Conservation (phyloP, 306 rosid species). For the Cercis canadensis region DNA sequence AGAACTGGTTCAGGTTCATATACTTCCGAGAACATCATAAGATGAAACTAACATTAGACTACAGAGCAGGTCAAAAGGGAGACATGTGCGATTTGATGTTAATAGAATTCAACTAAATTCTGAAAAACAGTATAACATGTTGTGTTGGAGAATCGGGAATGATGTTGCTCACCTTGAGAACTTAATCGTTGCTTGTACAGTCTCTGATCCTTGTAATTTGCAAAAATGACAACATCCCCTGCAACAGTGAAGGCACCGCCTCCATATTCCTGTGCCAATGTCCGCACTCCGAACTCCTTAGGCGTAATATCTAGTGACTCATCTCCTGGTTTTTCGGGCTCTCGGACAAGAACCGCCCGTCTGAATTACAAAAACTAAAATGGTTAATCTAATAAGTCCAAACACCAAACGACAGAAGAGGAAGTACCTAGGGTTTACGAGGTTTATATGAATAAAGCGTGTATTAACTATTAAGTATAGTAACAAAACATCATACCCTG, state of each 20-base stretch:
- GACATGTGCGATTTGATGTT: slow-evolving; percentile 16
- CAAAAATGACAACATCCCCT: slow-evolving; percentile 69
- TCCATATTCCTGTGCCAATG: slow-evolving; percentile 92
- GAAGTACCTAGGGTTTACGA: background rate
- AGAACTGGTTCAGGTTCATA: slow-evolving; percentile 16
- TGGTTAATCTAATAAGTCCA: slow-evolving; percentile 12
- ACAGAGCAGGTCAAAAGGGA: background rate
- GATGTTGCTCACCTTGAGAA: slow-evolving; percentile 51
- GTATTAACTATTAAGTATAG: background rate
- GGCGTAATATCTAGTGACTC: slow-evolving; percentile 85
- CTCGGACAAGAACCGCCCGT: slow-evolving; percentile 81
- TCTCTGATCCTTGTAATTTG: slow-evolving; percentile 90
- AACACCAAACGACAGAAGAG: background rate
- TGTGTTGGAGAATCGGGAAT: background rate
- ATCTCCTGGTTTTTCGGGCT: slow-evolving; percentile 61
- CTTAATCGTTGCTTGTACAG: slow-evolving; percentile 71
- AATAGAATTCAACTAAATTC: background rate
- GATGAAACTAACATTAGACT: slow-evolving; percentile 5
- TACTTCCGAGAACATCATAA: background rate
- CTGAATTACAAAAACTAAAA: slow-evolving; percentile 46
- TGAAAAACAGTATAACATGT: background rate
- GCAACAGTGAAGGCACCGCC: slow-evolving; percentile 84
- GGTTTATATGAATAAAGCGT: background rate
- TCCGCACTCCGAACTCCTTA: slow-evolving; percentile 80
- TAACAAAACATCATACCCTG: slow-evolving; percentile 56